A percentile compares a stretch with the other conserved stretches of the same genome.
phyloP scores from a whole-genome alignment of 345 rosid species.

The thale cress (Arabidopsis thaliana) region DNA sequence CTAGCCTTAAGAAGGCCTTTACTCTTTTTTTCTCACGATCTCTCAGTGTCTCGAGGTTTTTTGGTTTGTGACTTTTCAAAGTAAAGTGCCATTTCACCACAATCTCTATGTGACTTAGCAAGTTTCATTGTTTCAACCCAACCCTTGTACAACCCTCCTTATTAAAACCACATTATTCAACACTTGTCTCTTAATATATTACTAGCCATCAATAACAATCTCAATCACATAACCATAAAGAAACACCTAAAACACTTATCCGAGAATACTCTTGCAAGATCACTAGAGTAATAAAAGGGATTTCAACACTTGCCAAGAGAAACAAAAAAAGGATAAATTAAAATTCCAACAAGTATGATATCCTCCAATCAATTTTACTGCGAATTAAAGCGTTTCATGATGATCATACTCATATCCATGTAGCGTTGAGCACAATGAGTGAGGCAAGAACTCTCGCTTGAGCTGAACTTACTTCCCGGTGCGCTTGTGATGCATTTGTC shows the following conservation, averaged over 20 bases:
- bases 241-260: slow-evolving; percentile 3
- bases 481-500: slow-evolving; percentile 86
- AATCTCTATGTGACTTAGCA: no score
- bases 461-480: slow-evolving; percentile 95
- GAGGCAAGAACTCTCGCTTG: slow-evolving; percentile 81
- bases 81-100: background rate
- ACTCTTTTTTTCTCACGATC: no score
- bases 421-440: slow-evolving; percentile 79
- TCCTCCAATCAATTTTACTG: slow-evolving; percentile 25
- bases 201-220: slow-evolving; percentile 3
- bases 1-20: no score
- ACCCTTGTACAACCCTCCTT: background rate
- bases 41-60: no score
- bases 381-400: slow-evolving; percentile 85
- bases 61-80: background rate
- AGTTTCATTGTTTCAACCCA: background rate
- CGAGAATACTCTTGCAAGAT: background rate
- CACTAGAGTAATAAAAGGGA: background rate
- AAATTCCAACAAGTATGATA: background rate
- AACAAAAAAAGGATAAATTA: background rate
- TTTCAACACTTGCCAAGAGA: slow-evolving; percentile 16
- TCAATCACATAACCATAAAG: slow-evolving; percentile 25
- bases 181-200: background rate
- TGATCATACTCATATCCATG: slow-evolving; percentile 74
- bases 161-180: background rate